phyloP scores from a whole-genome alignment of 257 asterid genomes.

The Vinca minor region DNA sequence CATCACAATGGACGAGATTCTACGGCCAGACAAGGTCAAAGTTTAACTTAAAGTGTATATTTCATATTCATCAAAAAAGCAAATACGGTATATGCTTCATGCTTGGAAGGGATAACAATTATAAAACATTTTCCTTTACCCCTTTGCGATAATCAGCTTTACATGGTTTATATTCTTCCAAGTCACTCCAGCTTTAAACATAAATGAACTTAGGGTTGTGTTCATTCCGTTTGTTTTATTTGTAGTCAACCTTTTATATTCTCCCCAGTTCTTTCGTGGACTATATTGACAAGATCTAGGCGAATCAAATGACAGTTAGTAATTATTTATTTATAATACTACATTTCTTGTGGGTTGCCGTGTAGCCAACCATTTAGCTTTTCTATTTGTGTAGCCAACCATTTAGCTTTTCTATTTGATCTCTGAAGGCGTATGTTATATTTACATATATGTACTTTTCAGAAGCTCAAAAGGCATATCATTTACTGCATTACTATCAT shows the following conservation, averaged over 20 bases:
- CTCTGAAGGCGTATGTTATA: not conserved
- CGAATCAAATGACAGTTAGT: not conserved
- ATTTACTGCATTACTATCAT: not conserved
- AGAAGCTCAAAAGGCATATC: not conserved
- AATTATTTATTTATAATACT: not conserved
- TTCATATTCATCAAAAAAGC: too few species aligned
- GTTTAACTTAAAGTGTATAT: slow-evolving; percentile 9
- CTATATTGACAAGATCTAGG: not conserved
- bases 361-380: too few species aligned
- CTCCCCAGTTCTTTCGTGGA: not conserved
- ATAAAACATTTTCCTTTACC: not conserved
- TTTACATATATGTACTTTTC: not conserved
- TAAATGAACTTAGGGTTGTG: not conserved
- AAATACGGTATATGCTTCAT: too few species aligned
- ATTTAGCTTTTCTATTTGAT: not conserved
- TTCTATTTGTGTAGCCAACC: not conserved
- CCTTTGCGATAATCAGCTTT: not conserved
- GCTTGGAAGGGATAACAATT: not conserved
- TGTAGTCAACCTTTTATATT: not conserved
- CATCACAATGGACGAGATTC: slow-evolving; percentile 79
- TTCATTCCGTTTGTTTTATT: not conserved
- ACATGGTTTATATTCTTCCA: not conserved
- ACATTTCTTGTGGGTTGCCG: not conserved
- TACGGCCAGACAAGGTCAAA: slow-evolving; percentile 84
- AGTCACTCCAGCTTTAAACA: not conserved